phyloP scores from a whole-genome alignment of 1,139 yeast species.

The Zhuliangozyma blackwelliae region DNA sequence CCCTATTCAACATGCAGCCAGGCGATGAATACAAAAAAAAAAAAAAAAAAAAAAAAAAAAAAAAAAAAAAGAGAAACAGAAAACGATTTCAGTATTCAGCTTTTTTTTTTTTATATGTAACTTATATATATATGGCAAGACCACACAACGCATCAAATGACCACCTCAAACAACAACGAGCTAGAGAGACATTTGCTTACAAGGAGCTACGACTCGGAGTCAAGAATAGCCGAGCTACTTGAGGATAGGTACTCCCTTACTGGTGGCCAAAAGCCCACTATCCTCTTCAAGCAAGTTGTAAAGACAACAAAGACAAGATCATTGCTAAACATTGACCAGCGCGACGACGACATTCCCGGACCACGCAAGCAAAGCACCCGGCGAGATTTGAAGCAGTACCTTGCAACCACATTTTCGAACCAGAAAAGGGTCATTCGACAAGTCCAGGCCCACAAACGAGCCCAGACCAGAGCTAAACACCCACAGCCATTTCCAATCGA shows the following conservation, averaged over 20 bases:
- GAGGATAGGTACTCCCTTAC: constrained; percentile 51
- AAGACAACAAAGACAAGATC: constrained; percentile 16
- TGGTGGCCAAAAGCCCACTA: constrained; percentile 58
- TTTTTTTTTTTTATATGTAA: too few relatives aligned
- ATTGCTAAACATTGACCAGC: constrained; percentile 8
- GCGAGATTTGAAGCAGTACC: constrained; percentile 41
- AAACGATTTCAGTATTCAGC: too few relatives aligned
- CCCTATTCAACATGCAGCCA: not conserved
- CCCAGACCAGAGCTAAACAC: too few relatives aligned
- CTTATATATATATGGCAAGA: not conserved
- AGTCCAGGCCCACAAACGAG: constrained; percentile 24
- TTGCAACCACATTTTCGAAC: constrained; percentile 29
- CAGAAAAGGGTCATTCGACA: constrained; percentile 37
- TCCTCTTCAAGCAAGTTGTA: constrained; percentile 27
- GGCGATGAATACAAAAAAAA: not conserved
- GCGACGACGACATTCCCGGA: constrained; percentile 8
- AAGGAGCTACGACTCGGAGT: constrained; percentile 43
- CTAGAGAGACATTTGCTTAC: constrained; percentile 52
- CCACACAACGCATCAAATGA: not conserved
- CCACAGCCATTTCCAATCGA: constrained; percentile 29
- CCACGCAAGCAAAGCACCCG: constrained; percentile 32
- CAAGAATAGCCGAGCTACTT: constrained; percentile 45
- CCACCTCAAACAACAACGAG: constrained; percentile 16
- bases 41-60: not conserved
- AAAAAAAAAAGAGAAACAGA: constrained; percentile 1